phyloP scores from a whole-genome alignment of 2,329 filamentous ascomycete species.

The Cytospora piceae region DNA sequence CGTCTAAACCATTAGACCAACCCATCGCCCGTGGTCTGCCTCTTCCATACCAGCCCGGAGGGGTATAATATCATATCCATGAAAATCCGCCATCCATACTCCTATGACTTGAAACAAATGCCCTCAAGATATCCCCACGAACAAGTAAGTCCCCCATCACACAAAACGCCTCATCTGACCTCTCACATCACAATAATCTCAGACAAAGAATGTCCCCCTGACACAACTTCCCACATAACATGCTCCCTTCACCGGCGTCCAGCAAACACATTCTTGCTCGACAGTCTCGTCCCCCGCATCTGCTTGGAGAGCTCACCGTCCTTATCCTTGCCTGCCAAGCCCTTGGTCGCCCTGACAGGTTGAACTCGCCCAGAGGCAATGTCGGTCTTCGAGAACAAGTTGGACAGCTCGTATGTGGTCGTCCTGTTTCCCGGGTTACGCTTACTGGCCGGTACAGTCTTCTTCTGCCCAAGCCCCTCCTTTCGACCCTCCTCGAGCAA shows the following conservation, averaged over 20 bases:
- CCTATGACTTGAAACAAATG: background rate
- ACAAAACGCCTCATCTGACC: background rate
- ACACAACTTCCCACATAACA: background rate
- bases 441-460: background rate
- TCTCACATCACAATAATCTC: background rate
- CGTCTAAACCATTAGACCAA: background rate
- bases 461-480: conserved; percentile 1
- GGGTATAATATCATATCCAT: background rate
- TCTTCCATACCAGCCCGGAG: background rate
- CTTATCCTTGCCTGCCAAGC: background rate
- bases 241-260: conserved; percentile 1
- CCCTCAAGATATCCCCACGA: background rate
- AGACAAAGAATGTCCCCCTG: background rate
- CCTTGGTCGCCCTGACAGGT: background rate
- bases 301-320: background rate
- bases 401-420: background rate
- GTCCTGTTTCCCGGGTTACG: background rate
- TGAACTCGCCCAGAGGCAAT: background rate
- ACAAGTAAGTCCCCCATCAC: background rate
- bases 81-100: background rate
- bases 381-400: background rate
- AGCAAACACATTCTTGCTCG: background rate
- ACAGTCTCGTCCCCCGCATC: background rate
- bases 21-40: background rate
- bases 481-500: conserved; percentile 1